Conservation (phyloP, 2,329 filamentous ascomycete genomes). For the Ophiostoma sp. region DNA sequence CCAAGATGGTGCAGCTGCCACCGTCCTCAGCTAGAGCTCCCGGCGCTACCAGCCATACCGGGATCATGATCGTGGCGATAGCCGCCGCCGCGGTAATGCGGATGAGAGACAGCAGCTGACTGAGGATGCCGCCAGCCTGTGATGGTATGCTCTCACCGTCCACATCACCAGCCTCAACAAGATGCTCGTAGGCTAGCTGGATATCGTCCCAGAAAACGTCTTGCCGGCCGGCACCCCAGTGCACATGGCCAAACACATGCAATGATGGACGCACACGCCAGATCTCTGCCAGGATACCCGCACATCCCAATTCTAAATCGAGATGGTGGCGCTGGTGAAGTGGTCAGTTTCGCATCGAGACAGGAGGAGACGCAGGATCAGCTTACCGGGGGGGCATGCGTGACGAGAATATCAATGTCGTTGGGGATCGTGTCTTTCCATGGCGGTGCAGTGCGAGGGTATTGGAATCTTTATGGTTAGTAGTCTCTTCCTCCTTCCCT, state of each 20-base stretch:
- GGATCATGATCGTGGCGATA: conserved; percentile 37
- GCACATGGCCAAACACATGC: conserved; percentile 82
- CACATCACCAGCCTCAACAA: conserved; percentile 38
- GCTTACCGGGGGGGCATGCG: conserved; percentile 67
- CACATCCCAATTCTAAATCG: conserved; percentile 64
- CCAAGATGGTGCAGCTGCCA: conserved; percentile 37
- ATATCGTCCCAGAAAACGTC: conserved; percentile 68
- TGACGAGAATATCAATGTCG: conserved; percentile 72
- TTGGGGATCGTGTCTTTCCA: conserved; percentile 67
- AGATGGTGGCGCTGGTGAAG: conserved; percentile 55
- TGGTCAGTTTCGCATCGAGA: background rate
- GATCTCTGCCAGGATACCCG: conserved; percentile 62
- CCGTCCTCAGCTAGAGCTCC: background rate
- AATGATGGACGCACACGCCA: conserved; percentile 69
- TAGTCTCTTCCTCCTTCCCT: background rate
- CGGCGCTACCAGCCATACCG: conserved; percentile 15
- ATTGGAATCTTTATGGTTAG: conserved; percentile 55
- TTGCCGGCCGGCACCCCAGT: conserved; percentile 67
- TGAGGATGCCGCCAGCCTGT: conserved; percentile 31
- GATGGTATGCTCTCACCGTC: background rate
- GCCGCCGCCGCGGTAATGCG: conserved; percentile 47
- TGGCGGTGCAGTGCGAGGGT: conserved; percentile 57
- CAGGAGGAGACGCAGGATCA: background rate
- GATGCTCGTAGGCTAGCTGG: conserved; percentile 65
- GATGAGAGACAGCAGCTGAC: conserved; percentile 40